Percentiles rank a stretch among this genome's conserved stretches.
phyloP scores from a whole-genome alignment of 148 eudicot species.

The Rhododendron kiyosumense region DNA sequence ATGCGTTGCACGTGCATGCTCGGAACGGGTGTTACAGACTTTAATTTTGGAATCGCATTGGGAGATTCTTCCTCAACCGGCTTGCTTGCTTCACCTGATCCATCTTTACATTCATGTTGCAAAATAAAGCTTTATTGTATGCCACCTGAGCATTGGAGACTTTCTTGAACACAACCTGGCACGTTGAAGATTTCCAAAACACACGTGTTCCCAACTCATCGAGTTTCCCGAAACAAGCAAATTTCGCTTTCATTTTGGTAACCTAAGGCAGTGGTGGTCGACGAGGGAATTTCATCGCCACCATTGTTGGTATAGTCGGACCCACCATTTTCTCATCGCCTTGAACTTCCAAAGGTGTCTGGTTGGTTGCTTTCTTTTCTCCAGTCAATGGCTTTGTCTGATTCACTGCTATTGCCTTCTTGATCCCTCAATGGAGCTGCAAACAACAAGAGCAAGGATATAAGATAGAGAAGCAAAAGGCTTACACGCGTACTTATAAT shows the following conservation, averaged over 20 bases:
- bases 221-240: neutral
- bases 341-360: too few species aligned
- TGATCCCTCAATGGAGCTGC: neutral
- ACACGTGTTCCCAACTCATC: neutral
- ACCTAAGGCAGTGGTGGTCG: neutral
- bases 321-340: neutral
- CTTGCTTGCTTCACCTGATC: neutral
- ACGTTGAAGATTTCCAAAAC: neutral
- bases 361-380: too few species aligned
- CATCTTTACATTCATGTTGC: neutral
- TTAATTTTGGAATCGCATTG: too few species aligned
- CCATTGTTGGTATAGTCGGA: neutral
- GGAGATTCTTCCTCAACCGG: too few species aligned
- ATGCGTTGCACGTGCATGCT: too few species aligned
- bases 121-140: neutral
- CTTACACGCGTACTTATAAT: neutral
- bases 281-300: neutral
- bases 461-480: neutral
- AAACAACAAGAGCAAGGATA: neutral
- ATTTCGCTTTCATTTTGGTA: neutral
- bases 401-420: too few species aligned
- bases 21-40: too few species aligned
- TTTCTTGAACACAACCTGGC: neutral
- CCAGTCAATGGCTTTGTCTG: too few species aligned
- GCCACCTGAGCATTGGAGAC: neutral